Evolutionary conservation across 768 basidiomycete species (phyloP).

Genomic region (Kwoniella pini): DNA sequence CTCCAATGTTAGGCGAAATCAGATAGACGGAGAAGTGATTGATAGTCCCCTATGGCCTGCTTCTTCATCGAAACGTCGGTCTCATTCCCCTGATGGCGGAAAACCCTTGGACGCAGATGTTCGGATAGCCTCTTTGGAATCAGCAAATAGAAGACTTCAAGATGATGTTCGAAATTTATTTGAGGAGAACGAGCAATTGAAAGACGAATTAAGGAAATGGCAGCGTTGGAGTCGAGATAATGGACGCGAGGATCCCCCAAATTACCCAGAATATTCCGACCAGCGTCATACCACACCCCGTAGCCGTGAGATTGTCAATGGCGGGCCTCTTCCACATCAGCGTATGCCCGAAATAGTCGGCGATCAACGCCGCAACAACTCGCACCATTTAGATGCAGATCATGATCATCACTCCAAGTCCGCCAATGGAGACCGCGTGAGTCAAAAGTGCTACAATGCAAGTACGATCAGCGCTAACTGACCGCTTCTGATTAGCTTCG

Average conservation of each 20-base stretch:
- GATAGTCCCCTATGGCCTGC: neutral
- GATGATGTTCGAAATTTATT: conserved; percentile 25
- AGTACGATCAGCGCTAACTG: neutral
- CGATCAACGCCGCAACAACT: neutral
- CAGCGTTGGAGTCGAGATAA: conserved; percentile 17
- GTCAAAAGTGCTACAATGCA: neutral
- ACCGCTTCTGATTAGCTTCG: neutral
- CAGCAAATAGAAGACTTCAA: conserved; percentile 33
- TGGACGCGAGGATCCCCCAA: neutral
- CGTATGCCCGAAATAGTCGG: neutral
- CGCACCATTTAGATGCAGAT: neutral
- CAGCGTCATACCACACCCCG: neutral
- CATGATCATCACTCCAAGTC: neutral
- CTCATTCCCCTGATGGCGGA: conserved; percentile 21
- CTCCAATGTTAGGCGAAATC: conserved; percentile 4
- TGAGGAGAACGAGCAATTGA: conserved; percentile 32
- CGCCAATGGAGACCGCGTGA: neutral
- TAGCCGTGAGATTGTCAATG: neutral
- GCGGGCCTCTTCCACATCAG: neutral
- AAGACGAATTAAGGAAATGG: conserved; percentile 30
- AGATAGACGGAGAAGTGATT: neutral
- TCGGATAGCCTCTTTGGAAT: conserved; percentile 29
- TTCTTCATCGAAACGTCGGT: neutral
- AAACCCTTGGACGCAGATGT: conserved; percentile 22
- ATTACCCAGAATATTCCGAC: neutral